phyloP scores from a whole-genome alignment of 805 yeast genomes.

The Yarrowia sp. region DNA sequence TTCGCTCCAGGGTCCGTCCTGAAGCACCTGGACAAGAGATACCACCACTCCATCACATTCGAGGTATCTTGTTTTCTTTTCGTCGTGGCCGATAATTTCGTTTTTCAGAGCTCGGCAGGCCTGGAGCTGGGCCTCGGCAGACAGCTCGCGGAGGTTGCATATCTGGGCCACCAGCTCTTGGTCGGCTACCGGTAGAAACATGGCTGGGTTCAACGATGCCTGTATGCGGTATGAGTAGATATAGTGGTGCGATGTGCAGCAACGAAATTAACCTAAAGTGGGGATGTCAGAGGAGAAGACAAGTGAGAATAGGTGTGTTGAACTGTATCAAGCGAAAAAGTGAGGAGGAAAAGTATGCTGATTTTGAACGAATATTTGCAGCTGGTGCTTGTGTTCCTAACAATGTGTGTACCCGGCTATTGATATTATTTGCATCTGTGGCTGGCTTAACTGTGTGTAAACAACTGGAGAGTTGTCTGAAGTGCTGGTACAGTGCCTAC shows the following conservation, averaged over 20 bases:
- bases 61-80: slow-evolving; percentile 46
- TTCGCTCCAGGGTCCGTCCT: slow-evolving; percentile 40
- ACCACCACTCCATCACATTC: slow-evolving; percentile 42
- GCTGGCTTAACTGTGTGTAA: no score
- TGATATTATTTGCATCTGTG: no score
- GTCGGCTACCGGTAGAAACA: slow-evolving; percentile 35
- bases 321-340: slow-evolving; percentile 12
- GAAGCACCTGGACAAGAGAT: slow-evolving; percentile 45
- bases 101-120: slow-evolving; percentile 47
- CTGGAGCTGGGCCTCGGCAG: slow-evolving; percentile 40
- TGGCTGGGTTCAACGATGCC: slow-evolving; percentile 18
- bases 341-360: not conserved
- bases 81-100: slow-evolving; percentile 49
- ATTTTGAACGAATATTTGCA: no score
- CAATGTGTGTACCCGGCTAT: no score
- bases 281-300: slow-evolving; percentile 13
- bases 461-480: no score
- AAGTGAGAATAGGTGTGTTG: not conserved
- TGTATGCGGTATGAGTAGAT: slow-evolving; percentile 32
- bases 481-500: no score
- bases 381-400: no score
- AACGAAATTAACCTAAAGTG: slow-evolving; percentile 34
- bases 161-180: slow-evolving; percentile 25
- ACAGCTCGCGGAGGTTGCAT: slow-evolving; percentile 13
- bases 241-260: slow-evolving; percentile 24